Evolutionary conservation across 2,329 filamentous ascomycete genomes (phyloP).

Genomic region (Fusarium dlaminii): DNA sequence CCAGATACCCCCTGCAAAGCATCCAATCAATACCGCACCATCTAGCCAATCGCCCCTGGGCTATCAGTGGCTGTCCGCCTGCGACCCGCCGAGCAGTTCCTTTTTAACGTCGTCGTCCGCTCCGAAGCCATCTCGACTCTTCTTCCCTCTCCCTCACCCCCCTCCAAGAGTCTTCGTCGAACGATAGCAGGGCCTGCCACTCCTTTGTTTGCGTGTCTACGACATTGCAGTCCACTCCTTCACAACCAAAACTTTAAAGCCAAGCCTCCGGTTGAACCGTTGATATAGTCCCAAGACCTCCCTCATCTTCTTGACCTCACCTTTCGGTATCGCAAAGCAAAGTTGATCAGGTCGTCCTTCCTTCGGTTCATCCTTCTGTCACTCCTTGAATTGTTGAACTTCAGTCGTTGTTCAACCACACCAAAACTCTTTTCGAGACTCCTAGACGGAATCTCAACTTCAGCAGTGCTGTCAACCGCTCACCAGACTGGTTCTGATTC

Average conservation of each 20-base stretch:
- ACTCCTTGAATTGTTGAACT: constrained; percentile 37
- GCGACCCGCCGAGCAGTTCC: constrained; percentile 39
- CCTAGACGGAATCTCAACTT: constrained; percentile 41
- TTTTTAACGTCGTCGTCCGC: constrained; percentile 44
- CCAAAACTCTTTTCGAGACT: constrained; percentile 28
- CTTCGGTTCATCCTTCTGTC: constrained; percentile 39
- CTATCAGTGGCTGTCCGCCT: constrained; percentile 34
- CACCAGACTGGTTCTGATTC: constrained; percentile 44
- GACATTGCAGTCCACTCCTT: constrained; percentile 48
- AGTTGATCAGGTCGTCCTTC: constrained; percentile 36
- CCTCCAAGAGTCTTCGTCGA: constrained; percentile 43
- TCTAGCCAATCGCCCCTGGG: constrained; percentile 33
- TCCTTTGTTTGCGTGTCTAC: constrained; percentile 46
- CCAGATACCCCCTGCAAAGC: constrained; percentile 31
- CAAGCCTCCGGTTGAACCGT: constrained; percentile 43
- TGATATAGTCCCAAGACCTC: constrained; percentile 40
- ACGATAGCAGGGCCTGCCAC: constrained; percentile 40
- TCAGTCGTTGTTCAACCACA: constrained; percentile 37
- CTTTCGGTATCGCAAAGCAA: constrained; percentile 27
- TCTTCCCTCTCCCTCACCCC: constrained; percentile 38
- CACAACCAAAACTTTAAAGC: constrained; percentile 34
- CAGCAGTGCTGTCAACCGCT: constrained; percentile 37
- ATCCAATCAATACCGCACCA: constrained; percentile 37
- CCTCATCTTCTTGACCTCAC: constrained; percentile 21
- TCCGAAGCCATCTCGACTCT: constrained; percentile 34